Conservation (phyloP, 1,284 basidiomycete species). For the Ustilago crameri region DNA sequence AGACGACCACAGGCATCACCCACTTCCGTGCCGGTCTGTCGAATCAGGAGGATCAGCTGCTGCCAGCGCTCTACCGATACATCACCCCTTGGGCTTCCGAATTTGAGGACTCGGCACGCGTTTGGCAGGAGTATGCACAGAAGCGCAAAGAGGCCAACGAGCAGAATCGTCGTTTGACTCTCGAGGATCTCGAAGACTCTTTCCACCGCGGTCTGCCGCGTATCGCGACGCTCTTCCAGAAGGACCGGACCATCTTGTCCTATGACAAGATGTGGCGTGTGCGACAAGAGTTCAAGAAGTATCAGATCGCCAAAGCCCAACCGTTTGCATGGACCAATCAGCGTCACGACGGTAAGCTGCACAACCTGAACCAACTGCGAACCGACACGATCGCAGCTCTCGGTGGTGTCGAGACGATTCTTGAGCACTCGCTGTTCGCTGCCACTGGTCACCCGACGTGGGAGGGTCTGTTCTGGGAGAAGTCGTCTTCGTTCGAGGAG, state of each 20-base stretch:
- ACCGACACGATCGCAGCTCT: constrained; percentile 99
- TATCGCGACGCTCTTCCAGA: constrained; percentile 97
- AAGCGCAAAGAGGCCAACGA: constrained; percentile 99
- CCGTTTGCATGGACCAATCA: constrained; percentile 99
- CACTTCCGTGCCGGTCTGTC: constrained; percentile 96
- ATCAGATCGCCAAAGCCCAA: constrained; percentile 84
- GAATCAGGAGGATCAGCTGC: constrained; percentile 74
- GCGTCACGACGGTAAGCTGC: constrained; percentile 96
- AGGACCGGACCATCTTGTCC: constrained; percentile 93
- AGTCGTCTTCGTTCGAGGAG: constrained; percentile 84
- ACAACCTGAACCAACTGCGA: constrained; percentile 98
- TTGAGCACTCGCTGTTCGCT: constrained; percentile 98
- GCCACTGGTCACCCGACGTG: constrained; percentile 82
- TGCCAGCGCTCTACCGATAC: constrained; percentile 97
- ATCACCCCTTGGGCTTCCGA: constrained; percentile 99
- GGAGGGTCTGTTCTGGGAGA: constrained; percentile 74
- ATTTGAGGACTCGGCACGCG: constrained; percentile 95
- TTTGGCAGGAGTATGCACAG: constrained; percentile 99
- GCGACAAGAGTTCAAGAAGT: constrained; percentile 96
- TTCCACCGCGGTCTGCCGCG: constrained; percentile 98
- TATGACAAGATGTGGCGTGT: constrained; percentile 91
- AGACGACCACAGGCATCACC: constrained; percentile 88
- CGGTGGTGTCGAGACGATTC: constrained; percentile 95
- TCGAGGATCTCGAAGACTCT: constrained; percentile 96
- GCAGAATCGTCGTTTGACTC: constrained; percentile 93